Conservation (phyloP, 2,329 filamentous ascomycete species). For the Alternaria dauci region DNA sequence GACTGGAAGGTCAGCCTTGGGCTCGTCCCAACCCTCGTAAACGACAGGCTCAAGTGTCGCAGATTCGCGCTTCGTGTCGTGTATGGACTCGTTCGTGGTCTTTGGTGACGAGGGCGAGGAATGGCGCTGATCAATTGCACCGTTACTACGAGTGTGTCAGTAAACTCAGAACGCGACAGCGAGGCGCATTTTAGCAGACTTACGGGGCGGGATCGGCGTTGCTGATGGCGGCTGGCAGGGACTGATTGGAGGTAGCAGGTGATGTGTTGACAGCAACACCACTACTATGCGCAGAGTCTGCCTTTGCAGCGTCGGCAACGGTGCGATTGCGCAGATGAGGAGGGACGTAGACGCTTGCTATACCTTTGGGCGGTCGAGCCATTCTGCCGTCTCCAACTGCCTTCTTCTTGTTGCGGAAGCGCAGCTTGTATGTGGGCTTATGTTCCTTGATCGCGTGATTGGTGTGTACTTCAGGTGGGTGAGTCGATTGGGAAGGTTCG, state of each 20-base stretch:
- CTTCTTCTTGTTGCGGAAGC: constrained; percentile 7
- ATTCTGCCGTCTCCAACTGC: constrained; percentile 11
- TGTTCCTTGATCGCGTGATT: neutral
- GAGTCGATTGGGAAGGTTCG: constrained; percentile 6
- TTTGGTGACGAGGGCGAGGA: constrained; percentile 8
- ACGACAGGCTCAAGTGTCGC: constrained; percentile 26
- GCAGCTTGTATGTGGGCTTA: neutral
- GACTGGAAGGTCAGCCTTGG: constrained; percentile 4
- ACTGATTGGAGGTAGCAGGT: constrained; percentile 14
- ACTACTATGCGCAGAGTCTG: constrained; percentile 9
- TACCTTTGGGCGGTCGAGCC: constrained; percentile 3
- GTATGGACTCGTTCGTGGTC: constrained; percentile 5
- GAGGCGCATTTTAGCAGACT: constrained; percentile 8
- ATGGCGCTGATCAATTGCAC: neutral
- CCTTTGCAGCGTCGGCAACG: constrained; percentile 4
- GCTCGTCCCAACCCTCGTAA: constrained; percentile 20
- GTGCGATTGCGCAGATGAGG: constrained; percentile 35
- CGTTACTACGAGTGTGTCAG: constrained; percentile 9
- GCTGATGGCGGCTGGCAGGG: constrained; percentile 1
- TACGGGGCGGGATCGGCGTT: constrained; percentile 18
- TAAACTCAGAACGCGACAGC: neutral
- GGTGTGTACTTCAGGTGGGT: neutral
- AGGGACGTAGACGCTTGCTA: constrained; percentile 28
- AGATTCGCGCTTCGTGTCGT: constrained; percentile 1
- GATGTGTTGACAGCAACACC: constrained; percentile 4